These are phyloP conservation scores for Kregervanrija delftensis DNA, from an alignment of 805 yeast species.

Conservation along the genomic window DNA sequence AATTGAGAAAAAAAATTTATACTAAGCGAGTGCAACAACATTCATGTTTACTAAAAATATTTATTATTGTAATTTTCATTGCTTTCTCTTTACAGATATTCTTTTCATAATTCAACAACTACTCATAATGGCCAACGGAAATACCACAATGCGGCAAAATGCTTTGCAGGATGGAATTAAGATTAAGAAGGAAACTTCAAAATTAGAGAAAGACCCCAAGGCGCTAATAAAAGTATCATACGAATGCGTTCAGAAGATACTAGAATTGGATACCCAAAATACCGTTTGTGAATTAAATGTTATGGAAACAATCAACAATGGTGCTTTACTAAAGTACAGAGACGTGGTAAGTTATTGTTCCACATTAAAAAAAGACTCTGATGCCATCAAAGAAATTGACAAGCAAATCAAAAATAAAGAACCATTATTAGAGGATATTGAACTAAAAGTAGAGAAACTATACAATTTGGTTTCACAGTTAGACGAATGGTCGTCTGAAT, in stretches of 20 bases:
- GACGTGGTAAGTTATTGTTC: constrained; percentile 35
- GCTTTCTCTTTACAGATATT: no score
- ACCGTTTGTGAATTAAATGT: constrained; percentile 37
- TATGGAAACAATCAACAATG: constrained; percentile 50
- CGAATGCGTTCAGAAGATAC: constrained; percentile 27
- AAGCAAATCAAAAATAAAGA: constrained; percentile 3
- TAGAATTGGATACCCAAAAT: constrained; percentile 28
- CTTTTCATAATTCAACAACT: no score
- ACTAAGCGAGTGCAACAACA: no score
- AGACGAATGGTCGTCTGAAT: constrained; percentile 54
- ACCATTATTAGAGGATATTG: constrained; percentile 24
- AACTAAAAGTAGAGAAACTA: constrained; percentile 32
- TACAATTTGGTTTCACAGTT: constrained; percentile 47
- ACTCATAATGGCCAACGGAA: no score
- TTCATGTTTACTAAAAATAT: no score
- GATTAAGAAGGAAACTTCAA: background rate
- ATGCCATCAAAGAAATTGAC: background rate
- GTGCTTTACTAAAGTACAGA: constrained; percentile 46
- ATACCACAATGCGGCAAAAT: no score
- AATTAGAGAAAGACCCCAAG: constrained; percentile 18
- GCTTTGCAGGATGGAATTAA: background rate
- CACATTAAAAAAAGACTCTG: no score
- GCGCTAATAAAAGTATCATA: constrained; percentile 20
- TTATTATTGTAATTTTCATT: no score
- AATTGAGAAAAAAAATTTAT: no score